A percentile compares a stretch with the other conserved stretches of the same genome.
phyloP scores from a whole-genome alignment of 176 grass and related monocot species.

The Rhynchospora pubera region DNA sequence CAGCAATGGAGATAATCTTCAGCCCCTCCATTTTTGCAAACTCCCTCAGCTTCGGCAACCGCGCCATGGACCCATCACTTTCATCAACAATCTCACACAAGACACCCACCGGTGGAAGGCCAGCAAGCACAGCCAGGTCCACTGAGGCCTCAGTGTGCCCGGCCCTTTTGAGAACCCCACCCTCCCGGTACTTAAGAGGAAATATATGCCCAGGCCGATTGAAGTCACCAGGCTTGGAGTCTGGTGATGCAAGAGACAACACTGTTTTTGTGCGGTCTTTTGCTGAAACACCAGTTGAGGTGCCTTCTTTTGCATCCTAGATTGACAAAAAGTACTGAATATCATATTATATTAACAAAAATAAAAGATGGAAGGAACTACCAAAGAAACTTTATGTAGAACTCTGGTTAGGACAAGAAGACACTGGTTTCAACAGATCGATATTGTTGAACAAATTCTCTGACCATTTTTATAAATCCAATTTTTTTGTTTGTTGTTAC shows the following conservation, averaged over 20 bases:
- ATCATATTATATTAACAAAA: neutral
- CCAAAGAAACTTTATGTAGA: neutral
- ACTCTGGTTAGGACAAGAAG: neutral
- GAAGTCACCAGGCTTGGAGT: conserved; percentile 68
- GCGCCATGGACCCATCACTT: conserved; percentile 77
- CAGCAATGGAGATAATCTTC: conserved; percentile 90
- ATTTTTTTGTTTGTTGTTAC: neutral
- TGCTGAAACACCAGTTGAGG: conserved; percentile 82
- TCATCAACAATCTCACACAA: conserved; percentile 90
- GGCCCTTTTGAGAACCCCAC: conserved; percentile 85
- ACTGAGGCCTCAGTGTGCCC: conserved; percentile 88
- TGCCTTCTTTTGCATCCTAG: conserved; percentile 86
- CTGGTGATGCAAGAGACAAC: conserved; percentile 50
- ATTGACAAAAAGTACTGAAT: neutral
- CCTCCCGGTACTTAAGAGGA: conserved; percentile 81
- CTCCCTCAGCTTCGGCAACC: conserved; percentile 47
- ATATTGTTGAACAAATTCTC: neutral
- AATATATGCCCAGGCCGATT: conserved; percentile 92
- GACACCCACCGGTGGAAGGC: conserved; percentile 54
- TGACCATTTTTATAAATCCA: neutral
- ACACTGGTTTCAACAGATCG: neutral
- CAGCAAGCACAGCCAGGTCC: conserved; percentile 68
- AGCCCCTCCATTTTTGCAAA: conserved; percentile 85
- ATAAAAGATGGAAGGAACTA: neutral
- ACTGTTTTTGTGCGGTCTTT: conserved; percentile 74